Conservation (phyloP, 75 land plant genomes). For the Pseudotsuga menziesii region DNA sequence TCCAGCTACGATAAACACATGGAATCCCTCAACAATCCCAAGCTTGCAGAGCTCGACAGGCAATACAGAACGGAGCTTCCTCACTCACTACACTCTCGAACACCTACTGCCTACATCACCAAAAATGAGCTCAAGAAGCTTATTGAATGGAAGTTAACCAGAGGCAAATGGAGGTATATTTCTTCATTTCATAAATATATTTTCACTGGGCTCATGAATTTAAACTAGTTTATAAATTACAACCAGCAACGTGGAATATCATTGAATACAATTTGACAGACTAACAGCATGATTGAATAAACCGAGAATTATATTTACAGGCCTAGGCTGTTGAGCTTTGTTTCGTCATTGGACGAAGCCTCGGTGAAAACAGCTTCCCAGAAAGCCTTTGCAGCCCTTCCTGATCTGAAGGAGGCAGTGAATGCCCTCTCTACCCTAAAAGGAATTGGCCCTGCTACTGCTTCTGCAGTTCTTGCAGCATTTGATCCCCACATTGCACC, state of each 20-base stretch:
- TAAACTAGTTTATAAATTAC: background rate
- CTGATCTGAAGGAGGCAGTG: conserved; percentile 65
- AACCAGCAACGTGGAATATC: background rate
- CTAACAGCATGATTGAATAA: background rate
- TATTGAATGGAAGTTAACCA: conserved; percentile 79
- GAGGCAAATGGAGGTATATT: conserved; percentile 82
- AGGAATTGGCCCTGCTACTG: conserved; percentile 92
- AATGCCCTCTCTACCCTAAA: conserved; percentile 57
- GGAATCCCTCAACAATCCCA: conserved; percentile 32
- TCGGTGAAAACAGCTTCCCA: conserved; percentile 59
- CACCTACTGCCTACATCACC: conserved; percentile 62
- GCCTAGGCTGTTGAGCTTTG: conserved; percentile 71
- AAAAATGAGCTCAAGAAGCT: conserved; percentile 61
- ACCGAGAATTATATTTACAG: conserved; percentile 15
- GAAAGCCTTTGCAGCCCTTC: conserved; percentile 67
- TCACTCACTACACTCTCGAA: conserved; percentile 33
- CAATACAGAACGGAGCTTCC: conserved; percentile 66
- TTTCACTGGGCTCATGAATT: background rate
- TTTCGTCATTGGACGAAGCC: conserved; percentile 50
- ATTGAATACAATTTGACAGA: too few species aligned
- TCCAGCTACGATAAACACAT: too few species aligned
- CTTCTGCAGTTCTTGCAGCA: conserved; percentile 84
- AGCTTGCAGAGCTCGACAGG: conserved; percentile 50
- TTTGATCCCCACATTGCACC: conserved; percentile 72
- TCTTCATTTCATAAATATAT: background rate